A percentile compares a stretch with the other conserved stretches of the same genome.
phyloP scores from a whole-genome alignment of 306 rosid genomes.

The Aeschynomene evenia region DNA sequence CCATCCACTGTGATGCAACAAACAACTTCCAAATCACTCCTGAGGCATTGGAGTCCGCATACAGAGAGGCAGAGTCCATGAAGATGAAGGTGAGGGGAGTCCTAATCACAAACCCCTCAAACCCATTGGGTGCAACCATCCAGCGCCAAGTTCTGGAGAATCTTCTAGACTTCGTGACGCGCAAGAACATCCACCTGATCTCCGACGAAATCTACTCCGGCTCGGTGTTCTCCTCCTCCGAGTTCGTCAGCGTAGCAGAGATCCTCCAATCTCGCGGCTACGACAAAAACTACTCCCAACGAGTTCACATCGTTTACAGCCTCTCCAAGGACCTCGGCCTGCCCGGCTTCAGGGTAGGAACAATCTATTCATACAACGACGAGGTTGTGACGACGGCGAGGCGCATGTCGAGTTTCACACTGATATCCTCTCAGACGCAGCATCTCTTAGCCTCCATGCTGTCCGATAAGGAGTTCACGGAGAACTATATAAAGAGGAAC shows the following conservation, averaged over 20 bases:
- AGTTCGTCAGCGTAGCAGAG: constrained; percentile 77
- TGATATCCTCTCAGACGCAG: constrained; percentile 90
- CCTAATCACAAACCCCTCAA: constrained; percentile 84
- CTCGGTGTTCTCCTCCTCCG: constrained; percentile 61
- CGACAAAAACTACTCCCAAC: constrained; percentile 54
- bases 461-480: constrained; percentile 54
- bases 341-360: constrained; percentile 86
- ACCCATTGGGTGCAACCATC: constrained; percentile 81
- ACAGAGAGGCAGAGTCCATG: constrained; percentile 49
- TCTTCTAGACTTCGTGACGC: constrained; percentile 57
- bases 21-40: constrained; percentile 77
- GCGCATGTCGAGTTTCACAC: constrained; percentile 88
- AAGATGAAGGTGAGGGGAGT: constrained; percentile 69
- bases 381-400: constrained; percentile 85
- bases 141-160: constrained; percentile 55
- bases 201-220: constrained; percentile 98
- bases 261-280: constrained; percentile 45
- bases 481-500: constrained; percentile 58
- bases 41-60: constrained; percentile 67
- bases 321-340: constrained; percentile 95
- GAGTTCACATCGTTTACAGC: constrained; percentile 89
- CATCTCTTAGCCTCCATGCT: constrained; percentile 66
- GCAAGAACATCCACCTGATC: constrained; percentile 79
- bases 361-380: constrained; percentile 80
- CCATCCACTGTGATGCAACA: constrained; percentile 77